Evolutionary conservation across 83 land plant genomes (phyloP).

Genomic region (Thuja plicata): DNA sequence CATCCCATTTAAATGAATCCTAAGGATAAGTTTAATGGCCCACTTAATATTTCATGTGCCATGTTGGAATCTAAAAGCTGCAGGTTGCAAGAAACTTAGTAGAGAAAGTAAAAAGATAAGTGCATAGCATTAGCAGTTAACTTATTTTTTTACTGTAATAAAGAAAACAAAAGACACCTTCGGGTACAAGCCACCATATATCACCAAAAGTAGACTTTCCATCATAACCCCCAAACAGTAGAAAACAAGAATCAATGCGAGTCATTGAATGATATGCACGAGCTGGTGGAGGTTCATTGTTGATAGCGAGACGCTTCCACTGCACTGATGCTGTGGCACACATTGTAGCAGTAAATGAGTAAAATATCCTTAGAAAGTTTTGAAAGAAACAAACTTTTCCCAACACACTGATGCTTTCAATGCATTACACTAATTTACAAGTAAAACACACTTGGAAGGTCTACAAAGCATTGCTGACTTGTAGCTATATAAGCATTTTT

Average conservation of each 20-base stretch:
- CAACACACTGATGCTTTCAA: slow-evolving; percentile 70
- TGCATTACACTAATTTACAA: neutral
- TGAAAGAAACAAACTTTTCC: slow-evolving; percentile 60
- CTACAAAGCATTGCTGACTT: neutral
- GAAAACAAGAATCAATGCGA: slow-evolving; percentile 68
- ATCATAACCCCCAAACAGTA: slow-evolving; percentile 96
- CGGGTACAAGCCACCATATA: slow-evolving; percentile 95
- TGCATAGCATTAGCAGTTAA: neutral
- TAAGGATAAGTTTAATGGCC: neutral
- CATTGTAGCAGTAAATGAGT: neutral
- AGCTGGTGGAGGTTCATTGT: slow-evolving; percentile 84
- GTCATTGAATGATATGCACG: slow-evolving; percentile 97
- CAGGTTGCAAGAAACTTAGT: neutral
- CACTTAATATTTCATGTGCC: neutral
- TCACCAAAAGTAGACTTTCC: slow-evolving; percentile 93
- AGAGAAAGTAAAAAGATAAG: neutral
- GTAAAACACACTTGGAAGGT: neutral
- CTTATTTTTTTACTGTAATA: neutral
- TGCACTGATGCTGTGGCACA: slow-evolving; percentile 74
- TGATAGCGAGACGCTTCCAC: slow-evolving; percentile 82
- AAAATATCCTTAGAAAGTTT: neutral
- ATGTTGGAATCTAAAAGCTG: neutral
- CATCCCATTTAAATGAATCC: neutral
- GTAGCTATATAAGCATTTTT: neutral
- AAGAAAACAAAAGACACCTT: slow-evolving; percentile 49